Evolutionary conservation across 805 yeast genomes (phyloP), one percentile per base, ranked within the genome.

Genomic region (Kazachstania martiniae): DNA sequence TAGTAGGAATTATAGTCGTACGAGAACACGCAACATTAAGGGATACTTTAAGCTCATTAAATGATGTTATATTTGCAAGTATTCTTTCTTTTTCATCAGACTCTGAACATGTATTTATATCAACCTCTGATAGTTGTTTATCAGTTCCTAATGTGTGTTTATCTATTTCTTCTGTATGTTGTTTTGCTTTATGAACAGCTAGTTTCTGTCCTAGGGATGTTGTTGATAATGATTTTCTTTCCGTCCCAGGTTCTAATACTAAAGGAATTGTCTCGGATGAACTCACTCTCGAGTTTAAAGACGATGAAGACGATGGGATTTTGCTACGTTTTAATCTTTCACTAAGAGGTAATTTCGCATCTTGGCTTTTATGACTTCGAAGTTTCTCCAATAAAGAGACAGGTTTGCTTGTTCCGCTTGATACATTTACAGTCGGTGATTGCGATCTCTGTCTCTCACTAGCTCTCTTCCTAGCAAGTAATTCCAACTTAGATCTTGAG

Each of bases 401-500:
- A 26, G 32, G 15, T 22, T 29, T 28, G 15, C 16, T 21, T n/a
- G 21, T 17, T 3, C 8, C 26, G 21, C 8, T 19, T 14, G 18
- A 12, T 9, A n/a, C 28, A 26, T 15, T 10, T 17, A 14, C 10
- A 26, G 28, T 14, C 12, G 5, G 16, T 10, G 27, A 4, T 7
- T 12, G 8, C 12, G n/a, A 25, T 3, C n/a, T 16, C 14, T 29
- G 24, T 7, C 16, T 32, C 19, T 29, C 14, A 10, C 22, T 19
- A 7, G 35, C 32, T 36, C 66, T 57, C 27, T 61, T 56, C 41
- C 61, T 63, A n/a, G 74, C 74, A 43, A 72, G 53, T 21, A 59
- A 59, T 25, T 71, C 66, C 29, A 70, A 48, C 41, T 68, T 69
- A 4, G 74, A 65, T 32, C 48, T 30, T 8, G 18, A n/a, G n/a